Conservation (phyloP, 2,329 filamentous ascomycete species). For the Cytospora schulzeri region DNA sequence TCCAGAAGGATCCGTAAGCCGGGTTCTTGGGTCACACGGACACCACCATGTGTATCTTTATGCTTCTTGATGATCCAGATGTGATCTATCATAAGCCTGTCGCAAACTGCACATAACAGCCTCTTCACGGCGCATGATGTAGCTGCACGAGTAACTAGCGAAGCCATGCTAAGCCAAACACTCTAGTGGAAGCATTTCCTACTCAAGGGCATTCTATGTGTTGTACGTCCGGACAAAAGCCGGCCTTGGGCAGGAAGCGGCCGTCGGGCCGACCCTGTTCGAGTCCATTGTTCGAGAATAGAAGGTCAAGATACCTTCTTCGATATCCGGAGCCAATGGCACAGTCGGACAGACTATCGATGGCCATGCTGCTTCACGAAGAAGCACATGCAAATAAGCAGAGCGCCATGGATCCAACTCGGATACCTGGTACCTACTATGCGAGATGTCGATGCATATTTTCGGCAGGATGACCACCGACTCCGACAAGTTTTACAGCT, state of each 20-base stretch:
- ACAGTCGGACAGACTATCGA: neutral
- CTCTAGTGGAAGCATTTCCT: neutral
- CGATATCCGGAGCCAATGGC: conserved; percentile 12
- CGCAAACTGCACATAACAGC: neutral
- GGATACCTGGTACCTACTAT: conserved; percentile 7
- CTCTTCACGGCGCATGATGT: conserved; percentile 6
- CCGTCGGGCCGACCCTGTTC: conserved; percentile 10
- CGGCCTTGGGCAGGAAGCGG: neutral
- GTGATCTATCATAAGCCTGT: neutral
- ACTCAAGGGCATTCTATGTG: neutral
- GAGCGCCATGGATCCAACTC: neutral
- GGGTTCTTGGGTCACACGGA: conserved; percentile 15
- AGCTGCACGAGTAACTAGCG: conserved; percentile 6
- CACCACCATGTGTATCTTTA: conserved; percentile 7
- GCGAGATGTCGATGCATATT: neutral
- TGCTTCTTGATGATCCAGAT: conserved; percentile 6
- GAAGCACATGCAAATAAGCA: conserved; percentile 15
- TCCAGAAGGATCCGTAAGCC: conserved; percentile 14
- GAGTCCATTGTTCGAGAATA: conserved; percentile 1
- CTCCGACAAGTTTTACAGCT: conserved; percentile 10
- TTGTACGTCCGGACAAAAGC: neutral
- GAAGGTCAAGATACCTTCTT: conserved; percentile 7
- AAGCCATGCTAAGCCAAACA: neutral
- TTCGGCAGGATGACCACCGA: conserved; percentile 3
- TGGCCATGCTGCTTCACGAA: conserved; percentile 2